Base-by-base conservation (phyloP, 768 basidiomycete species). In the Tylopilus vinaceipallidus region DNA sequence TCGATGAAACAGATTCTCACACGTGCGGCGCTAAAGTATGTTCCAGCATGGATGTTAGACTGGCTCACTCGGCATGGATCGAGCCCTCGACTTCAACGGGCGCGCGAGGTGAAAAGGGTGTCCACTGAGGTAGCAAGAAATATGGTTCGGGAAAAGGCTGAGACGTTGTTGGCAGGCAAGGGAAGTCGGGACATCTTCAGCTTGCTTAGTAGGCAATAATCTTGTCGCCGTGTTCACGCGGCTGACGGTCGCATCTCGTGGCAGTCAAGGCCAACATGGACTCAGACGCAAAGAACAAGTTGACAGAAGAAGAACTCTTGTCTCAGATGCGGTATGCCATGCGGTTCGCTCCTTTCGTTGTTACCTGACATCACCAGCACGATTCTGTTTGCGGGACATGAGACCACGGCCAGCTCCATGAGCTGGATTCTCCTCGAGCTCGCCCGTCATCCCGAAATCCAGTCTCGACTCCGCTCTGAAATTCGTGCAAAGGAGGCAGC, bases 401-500 rank as follows among this genome's bases (percentile, higher is more conserved):
- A 84, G 61, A 86, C 84, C 4, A 82, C 78, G 42, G 76, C 84
- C 4, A 80, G 75, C 32, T 73, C 77, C 2, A 45, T 84, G 26
- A 73, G 74, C 47, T 90, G 84, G 83, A 73, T 79, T 7, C 65
- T 90, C 8, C 71, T 83, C 47, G 81, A 84, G 55, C 73, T 92
- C 4, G 77, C 83, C 3, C 75, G 71, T 34, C 68, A 82, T 52
- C 82, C 78, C 0, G 71, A 80, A 17, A 64, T 81, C 3, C 88
- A 92, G 60, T 65, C 67, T 3, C 75, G 73, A 49, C 77, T 91
- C 19, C 80, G 89, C 14, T 69, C 17, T 2, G 61, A 62, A 42
- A 54, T 60, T 32, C 47, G 58, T 29, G 27, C 20, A 12, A 53
- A 12, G 1, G 54, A 49, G 32, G 58, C 45, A 13, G 38, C 20